A percentile compares a stretch with the other conserved stretches of the same genome.
Evolutionary conservation across 176 grass and related monocot species (phyloP).

Genomic region (barley (Hordeum vulgare)): DNA sequence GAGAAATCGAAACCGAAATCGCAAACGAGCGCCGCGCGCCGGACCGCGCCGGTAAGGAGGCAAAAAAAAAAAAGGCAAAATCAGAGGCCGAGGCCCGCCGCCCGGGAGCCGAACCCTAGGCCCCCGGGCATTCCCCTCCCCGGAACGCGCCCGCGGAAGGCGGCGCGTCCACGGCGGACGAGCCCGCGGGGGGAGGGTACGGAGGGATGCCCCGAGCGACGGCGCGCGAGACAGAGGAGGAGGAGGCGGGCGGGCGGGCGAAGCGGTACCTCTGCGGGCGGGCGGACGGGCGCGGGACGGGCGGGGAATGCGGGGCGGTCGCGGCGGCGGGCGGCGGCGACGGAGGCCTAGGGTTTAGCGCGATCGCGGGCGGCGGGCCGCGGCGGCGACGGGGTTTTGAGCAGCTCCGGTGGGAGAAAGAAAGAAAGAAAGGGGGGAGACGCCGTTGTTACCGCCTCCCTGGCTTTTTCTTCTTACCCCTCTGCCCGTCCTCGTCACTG

Average conservation of each 20-base stretch:
- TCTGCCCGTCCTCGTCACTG: neutral
- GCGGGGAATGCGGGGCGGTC: neutral
- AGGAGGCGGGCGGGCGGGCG: neutral
- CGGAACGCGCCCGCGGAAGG: neutral
- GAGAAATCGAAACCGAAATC: neutral
- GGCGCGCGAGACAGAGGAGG: neutral
- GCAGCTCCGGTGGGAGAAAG: neutral
- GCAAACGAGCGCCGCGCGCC: neutral
- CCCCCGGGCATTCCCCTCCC: neutral
- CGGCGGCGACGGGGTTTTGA: neutral
- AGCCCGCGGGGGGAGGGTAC: neutral
- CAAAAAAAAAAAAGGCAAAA: neutral
- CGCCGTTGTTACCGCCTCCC: neutral
- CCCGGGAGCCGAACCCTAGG: neutral
- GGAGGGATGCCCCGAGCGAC: neutral
- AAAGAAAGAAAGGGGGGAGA: neutral
- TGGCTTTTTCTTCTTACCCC: neutral
- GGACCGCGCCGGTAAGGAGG: neutral
- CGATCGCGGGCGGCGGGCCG: neutral
- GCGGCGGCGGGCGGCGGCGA: neutral
- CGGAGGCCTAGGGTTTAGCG: neutral
- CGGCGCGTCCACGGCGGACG: neutral
- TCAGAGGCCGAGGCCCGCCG: neutral
- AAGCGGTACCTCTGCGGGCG: neutral
- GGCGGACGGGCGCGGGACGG: neutral